Conservation (phyloP, 805 yeast species). For the Cyberlindnera saturnus region DNA sequence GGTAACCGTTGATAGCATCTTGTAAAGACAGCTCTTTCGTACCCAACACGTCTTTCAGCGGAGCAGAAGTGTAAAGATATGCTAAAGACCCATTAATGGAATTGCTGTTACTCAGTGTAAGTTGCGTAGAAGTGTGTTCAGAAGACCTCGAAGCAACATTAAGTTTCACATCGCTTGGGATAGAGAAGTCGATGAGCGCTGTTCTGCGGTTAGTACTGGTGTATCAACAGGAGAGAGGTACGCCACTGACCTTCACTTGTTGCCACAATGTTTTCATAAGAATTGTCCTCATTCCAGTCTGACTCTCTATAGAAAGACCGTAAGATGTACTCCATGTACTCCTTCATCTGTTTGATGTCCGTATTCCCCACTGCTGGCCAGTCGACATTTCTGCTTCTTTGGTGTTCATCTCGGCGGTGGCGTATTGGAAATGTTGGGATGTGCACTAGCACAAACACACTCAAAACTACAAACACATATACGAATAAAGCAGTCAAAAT, state of each 20-base stretch:
- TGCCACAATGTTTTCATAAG: conserved; percentile 70
- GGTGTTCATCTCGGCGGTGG: not conserved
- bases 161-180: conserved; percentile 63
- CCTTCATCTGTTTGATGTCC: conserved; percentile 18
- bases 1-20: conserved; percentile 64
- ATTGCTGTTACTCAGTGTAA: conserved; percentile 59
- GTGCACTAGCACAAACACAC: not conserved
- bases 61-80: conserved; percentile 65
- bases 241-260: conserved; percentile 40
- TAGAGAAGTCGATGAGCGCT: conserved; percentile 60
- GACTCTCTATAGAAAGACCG: conserved; percentile 64
- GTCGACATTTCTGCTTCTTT: not conserved
- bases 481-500: not conserved
- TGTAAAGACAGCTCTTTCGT: conserved; percentile 53
- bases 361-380: no score
- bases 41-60: conserved; percentile 44
- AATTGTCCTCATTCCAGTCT: conserved; percentile 74
- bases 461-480: not conserved
- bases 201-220: not conserved
- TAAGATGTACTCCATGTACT: conserved; percentile 83
- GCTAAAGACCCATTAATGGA: conserved; percentile 77
- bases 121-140: conserved; percentile 62
- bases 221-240: not conserved
- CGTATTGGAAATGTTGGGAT: not conserved
- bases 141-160: conserved; percentile 69